Conservation (phyloP, 2,329 filamentous ascomycete genomes). For the Colletotrichum sp. region DNA sequence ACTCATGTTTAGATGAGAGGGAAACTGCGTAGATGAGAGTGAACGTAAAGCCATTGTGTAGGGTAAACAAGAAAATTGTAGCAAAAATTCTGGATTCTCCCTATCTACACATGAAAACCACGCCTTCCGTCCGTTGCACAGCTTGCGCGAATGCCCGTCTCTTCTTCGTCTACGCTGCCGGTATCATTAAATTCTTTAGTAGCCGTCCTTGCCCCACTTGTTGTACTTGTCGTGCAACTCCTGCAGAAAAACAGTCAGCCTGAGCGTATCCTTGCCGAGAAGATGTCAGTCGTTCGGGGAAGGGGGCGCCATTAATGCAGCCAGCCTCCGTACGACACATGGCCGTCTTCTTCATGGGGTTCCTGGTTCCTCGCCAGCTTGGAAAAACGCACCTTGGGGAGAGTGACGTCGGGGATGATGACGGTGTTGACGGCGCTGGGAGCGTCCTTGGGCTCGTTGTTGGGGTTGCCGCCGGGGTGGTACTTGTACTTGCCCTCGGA, state of each 20-base stretch:
- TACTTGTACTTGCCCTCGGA: constrained; percentile 74
- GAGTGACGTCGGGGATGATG: constrained; percentile 89
- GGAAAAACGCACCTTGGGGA: constrained; percentile 76
- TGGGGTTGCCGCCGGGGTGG: constrained; percentile 84
- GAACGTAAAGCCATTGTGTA: not conserved
- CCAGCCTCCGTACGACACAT: not conserved
- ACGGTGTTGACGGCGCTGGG: constrained; percentile 96
- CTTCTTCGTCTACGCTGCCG: not conserved
- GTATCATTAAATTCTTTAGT: constrained; percentile 48
- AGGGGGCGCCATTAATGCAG: too few species aligned
- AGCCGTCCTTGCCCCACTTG: constrained; percentile 99
- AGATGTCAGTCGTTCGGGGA: too few species aligned
- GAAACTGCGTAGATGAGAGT: not conserved
- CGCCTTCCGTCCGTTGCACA: constrained; percentile 4
- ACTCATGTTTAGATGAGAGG: not conserved
- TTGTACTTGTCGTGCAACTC: constrained; percentile 96
- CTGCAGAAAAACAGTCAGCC: constrained; percentile 47
- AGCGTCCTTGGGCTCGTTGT: constrained; percentile 80
- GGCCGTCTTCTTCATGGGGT: not conserved
- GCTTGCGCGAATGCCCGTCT: not conserved
- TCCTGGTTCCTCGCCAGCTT: not conserved
- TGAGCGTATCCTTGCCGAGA: too few species aligned
- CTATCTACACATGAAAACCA: constrained; percentile 23
- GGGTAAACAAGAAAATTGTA: not conserved
- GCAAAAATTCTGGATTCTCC: constrained; percentile 13